phyloP scores from a whole-genome alignment of 1,139 yeast genomes.

The Yamadazyma sp. region DNA sequence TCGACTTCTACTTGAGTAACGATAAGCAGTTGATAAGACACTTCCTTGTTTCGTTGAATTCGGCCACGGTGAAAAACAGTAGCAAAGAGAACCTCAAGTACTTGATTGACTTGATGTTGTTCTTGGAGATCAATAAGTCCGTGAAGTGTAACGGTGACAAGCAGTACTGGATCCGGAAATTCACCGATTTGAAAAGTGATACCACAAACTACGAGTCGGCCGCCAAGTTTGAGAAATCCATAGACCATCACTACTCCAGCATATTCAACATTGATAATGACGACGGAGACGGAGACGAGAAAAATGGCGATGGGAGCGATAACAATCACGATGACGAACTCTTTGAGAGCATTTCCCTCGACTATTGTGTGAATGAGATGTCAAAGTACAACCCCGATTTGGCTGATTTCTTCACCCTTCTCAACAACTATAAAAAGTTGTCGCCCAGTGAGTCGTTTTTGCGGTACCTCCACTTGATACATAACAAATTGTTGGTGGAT shows the following conservation, averaged over 20 bases:
- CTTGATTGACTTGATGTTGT: conserved; percentile 28
- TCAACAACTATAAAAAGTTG: conserved; percentile 5
- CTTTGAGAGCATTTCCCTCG: conserved; percentile 13
- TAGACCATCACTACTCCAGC: conserved; percentile 21
- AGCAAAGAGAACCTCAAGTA: conserved; percentile 30
- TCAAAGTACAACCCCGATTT: conserved; percentile 11
- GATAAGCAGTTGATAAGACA: conserved; percentile 8
- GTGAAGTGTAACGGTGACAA: conserved; percentile 21
- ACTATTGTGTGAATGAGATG: conserved; percentile 14
- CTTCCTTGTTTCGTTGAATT: conserved; percentile 12
- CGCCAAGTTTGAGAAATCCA: conserved; percentile 11
- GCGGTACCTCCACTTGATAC: conserved; percentile 13
- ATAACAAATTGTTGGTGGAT: conserved; percentile 14
- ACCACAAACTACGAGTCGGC: conserved; percentile 3
- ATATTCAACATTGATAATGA: conserved; percentile 18
- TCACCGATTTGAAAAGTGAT: conserved; percentile 4
- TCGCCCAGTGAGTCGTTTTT: conserved; percentile 9
- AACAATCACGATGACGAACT: conserved; percentile 11
- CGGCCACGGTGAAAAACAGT: conserved; percentile 21
- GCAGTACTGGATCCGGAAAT: conserved; percentile 24
- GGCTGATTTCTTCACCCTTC: conserved; percentile 9
- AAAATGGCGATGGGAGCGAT: conserved; percentile 10
- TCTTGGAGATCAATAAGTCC: conserved; percentile 20
- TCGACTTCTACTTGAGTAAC: conserved; percentile 10
- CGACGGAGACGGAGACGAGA: conserved; percentile 7